Base-by-base conservation (phyloP, 2,329 filamentous ascomycete genomes). In the Blumeriella jaapii region DNA sequence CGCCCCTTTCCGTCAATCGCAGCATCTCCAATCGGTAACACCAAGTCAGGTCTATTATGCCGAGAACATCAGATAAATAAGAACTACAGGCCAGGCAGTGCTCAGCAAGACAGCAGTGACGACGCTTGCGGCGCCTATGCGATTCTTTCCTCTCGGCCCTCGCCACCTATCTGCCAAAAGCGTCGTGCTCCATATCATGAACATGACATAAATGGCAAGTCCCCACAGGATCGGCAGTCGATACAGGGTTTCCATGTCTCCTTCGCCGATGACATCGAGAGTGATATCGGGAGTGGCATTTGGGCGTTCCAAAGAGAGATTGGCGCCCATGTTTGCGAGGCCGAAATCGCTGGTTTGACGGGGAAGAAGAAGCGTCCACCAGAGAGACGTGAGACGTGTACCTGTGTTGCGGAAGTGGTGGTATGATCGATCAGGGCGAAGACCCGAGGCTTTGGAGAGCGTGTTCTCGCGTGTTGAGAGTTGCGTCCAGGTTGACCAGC, bases 111-210 rank as follows among this genome's bases (percentile, higher is more conserved):
- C 18, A 11, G 36, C 36, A 3, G 30, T 31, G 10, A 38, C 3
- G 11, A 38, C 31, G 27, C 30, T 33, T 5, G 29, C 36, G 1
- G 20, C 20, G 9, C 30, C 25, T 9, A 38, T 11, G 3, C 18
- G 24, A 5, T 23, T 19, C n/a, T 27, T 29, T 1, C 36, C 36
- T 4, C 28, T 17, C 8, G 36, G 36, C n/a, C 36, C 36, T 8
- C 36, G 17, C 36, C 29, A 33, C 14, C 36, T 11, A 30, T 38
- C 36, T 2, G 29, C 31, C 2, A 38, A 7, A 24, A 38, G 11
- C n/a, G 26, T 20, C 16, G 36, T 38, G n/a, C 28, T 15, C 36
- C 31, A 29, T 18, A 38, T 34, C 36, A 38, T 38, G 16, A 22
- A 31, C 24, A 38, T 38, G 6, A 23, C 30, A 10, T 38, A 38